Base-by-base conservation (phyloP, 2,329 filamentous ascomycete species). In the Nothomitra cinnamomea region DNA sequence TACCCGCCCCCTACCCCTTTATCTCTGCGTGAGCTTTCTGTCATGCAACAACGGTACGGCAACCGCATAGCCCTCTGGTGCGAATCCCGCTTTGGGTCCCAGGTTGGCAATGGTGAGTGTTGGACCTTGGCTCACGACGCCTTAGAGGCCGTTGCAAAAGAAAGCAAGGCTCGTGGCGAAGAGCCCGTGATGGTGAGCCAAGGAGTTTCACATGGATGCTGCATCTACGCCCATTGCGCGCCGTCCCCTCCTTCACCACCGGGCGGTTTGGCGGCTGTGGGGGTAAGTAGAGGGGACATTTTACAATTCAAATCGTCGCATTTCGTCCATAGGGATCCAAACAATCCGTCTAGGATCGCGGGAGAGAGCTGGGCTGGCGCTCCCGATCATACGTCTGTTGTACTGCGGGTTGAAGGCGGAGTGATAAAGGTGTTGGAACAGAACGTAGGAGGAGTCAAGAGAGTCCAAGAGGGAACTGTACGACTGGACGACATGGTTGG, bases 31-130 rank as follows among this genome's bases (percentile, higher is more conserved):
- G 54, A 63, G 36, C 57, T 66, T 17, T 58, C 60, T 28, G 28
- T 57, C 32, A 56, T 58, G 43, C 36, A 53, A 55, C 19, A 54
- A 24, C 57, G 59, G 51, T 67, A 67, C 54, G 62, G 61, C 2
- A 57, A 60, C 5, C 54, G 57, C 19, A 57, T 69, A 38, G 63
- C 65, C 5, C 38, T 50, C 3, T 69, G 62, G 62, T 61, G 61
- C 28, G 59, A 64, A 50, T 54, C 55, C 2, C 55, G 60, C 48
- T 57, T 65, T 25, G 65, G 64, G 1, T 55, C 54, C 10, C 58
- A 62, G 54, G 65, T 69, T 2, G 67, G 66, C 10, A 61, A 68
- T 54, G 66, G 66, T 3, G 65, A 67, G 54, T 68, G 66, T 53
- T 68, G 66, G 65, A 66, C 66, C 2, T 58, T 68, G 15, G 65